phyloP scores from a whole-genome alignment of 2,329 filamentous ascomycete species.

The Ceratocystis alfenasii region DNA sequence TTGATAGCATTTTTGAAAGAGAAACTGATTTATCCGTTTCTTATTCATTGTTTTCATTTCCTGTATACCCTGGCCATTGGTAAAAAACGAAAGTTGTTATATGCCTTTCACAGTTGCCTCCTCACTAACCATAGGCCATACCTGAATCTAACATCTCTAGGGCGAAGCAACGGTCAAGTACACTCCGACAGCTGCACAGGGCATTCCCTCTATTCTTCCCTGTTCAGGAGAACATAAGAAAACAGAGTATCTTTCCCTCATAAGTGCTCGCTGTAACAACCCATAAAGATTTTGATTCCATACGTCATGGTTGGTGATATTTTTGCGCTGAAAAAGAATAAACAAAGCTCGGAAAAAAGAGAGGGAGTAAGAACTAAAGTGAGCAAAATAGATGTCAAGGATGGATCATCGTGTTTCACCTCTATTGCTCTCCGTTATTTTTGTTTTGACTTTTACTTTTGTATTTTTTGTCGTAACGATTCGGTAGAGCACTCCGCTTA shows the following conservation, averaged over 20 bases:
- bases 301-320: constrained; percentile 20
- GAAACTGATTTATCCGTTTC: background rate
- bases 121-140: constrained; percentile 1
- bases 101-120: background rate
- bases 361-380: constrained; percentile 13
- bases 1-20: background rate
- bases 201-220: constrained; percentile 69
- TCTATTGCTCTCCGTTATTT: constrained; percentile 22
- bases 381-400: constrained; percentile 16
- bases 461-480: constrained; percentile 22
- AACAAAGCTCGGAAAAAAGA: constrained; percentile 15
- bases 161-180: constrained; percentile 79
- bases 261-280: constrained; percentile 62
- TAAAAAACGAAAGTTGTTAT: constrained; percentile 14
- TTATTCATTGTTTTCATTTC: constrained; percentile 10
- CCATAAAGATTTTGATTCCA: constrained; percentile 29
- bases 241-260: constrained; percentile 97
- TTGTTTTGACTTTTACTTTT: constrained; percentile 23
- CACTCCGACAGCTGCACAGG: constrained; percentile 78
- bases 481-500: constrained; percentile 29
- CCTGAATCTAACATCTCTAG: constrained; percentile 20
- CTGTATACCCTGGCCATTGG: constrained; percentile 6
- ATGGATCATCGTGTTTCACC: constrained; percentile 20
- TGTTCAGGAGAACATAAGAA: constrained; percentile 24
- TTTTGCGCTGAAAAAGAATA: constrained; percentile 18